phyloP scores from a whole-genome alignment of 2,329 filamentous ascomycete genomes.

The Trichophyton benhamiae region DNA sequence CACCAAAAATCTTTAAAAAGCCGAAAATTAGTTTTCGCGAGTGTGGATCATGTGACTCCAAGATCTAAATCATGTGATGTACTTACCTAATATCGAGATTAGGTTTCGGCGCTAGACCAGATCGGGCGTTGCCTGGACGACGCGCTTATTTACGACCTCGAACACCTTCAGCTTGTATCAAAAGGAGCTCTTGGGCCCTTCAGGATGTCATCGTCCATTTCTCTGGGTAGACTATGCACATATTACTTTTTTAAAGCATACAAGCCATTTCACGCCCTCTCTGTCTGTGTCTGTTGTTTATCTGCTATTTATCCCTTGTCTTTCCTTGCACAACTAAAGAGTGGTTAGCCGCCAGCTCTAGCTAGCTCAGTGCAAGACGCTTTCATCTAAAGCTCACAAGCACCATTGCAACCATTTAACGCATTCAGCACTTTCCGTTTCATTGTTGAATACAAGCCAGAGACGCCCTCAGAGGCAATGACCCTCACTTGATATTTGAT shows the following conservation, averaged over 20 bases:
- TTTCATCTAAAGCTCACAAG: background rate
- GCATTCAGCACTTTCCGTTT: background rate
- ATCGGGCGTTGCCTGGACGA: slow-evolving; percentile 13
- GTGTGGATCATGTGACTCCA: slow-evolving; percentile 23
- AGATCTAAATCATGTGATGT: background rate
- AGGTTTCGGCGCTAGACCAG: slow-evolving; percentile 8
- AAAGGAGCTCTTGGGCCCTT: background rate
- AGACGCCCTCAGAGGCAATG: slow-evolving; percentile 1
- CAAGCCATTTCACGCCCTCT: background rate
- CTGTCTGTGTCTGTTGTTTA: background rate
- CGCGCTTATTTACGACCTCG: slow-evolving; percentile 11
- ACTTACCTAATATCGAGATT: background rate
- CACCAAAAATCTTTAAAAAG: background rate
- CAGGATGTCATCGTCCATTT: background rate
- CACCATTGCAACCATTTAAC: background rate
- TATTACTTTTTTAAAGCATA: slow-evolving; percentile 1
- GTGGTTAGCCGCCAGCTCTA: background rate
- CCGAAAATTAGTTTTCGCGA: slow-evolving; percentile 18
- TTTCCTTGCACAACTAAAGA: background rate
- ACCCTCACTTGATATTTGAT: background rate
- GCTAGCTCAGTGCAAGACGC: background rate
- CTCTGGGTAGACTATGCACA: background rate
- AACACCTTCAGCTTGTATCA: background rate
- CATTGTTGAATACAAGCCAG: background rate
- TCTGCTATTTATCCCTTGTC: background rate